phyloP scores from a whole-genome alignment of 2,329 filamentous ascomycete genomes.

The Sporothrix brasiliensis region DNA sequence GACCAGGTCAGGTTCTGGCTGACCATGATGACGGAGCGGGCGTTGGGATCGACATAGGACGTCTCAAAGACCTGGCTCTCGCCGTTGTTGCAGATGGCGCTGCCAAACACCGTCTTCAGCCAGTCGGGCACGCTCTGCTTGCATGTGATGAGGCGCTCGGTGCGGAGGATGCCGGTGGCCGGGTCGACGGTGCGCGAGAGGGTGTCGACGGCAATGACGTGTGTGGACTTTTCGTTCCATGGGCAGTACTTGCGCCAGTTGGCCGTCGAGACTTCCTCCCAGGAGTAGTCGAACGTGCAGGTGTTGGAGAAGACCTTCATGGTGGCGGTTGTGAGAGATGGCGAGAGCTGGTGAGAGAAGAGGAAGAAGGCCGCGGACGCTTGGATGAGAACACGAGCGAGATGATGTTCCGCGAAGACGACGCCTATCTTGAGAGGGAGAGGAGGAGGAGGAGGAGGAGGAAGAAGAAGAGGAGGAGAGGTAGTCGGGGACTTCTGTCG shows the following conservation, averaged over 20 bases:
- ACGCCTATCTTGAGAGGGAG: not conserved
- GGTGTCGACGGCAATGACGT: slow-evolving; percentile 95
- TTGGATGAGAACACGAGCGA: not conserved
- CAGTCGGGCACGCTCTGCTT: slow-evolving; percentile 71
- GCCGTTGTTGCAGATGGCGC: slow-evolving; percentile 58
- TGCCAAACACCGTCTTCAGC: slow-evolving; percentile 77
- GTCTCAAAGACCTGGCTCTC: slow-evolving; percentile 92
- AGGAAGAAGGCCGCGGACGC: slow-evolving; percentile 2
- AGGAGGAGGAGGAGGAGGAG: not conserved
- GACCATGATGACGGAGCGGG: slow-evolving; percentile 92
- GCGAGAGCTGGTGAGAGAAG: not conserved
- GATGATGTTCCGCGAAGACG: not conserved
- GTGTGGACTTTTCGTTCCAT: slow-evolving; percentile 98
- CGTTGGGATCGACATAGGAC: slow-evolving; percentile 83
- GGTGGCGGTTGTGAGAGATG: slow-evolving; percentile 33
- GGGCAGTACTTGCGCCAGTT: slow-evolving; percentile 99
- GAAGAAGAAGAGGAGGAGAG: not conserved
- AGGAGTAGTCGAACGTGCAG: slow-evolving; percentile 94
- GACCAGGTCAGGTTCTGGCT: slow-evolving; percentile 92
- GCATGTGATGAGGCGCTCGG: slow-evolving; percentile 65
- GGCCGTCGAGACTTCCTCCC: slow-evolving; percentile 94
- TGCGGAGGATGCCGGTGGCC: slow-evolving; percentile 61
- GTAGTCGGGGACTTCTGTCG: not conserved
- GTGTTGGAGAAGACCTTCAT: slow-evolving; percentile 97
- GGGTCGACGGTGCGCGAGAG: slow-evolving; percentile 68